Conservation (phyloP, 2,329 filamentous ascomycete genomes). For the Arthrobotrys musiformis region DNA sequence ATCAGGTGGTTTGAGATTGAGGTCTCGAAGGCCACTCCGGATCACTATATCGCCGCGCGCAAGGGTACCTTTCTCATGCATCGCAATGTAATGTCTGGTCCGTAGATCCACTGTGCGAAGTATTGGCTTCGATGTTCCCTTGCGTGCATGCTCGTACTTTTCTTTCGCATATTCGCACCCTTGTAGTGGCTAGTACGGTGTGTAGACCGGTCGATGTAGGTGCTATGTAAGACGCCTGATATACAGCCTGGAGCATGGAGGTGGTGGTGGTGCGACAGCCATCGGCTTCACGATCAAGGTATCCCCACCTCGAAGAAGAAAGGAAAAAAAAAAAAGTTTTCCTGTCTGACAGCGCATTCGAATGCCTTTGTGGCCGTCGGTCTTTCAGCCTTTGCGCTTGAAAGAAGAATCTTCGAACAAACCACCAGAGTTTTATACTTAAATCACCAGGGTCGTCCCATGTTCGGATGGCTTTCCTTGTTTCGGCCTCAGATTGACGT, state of each 20-base stretch:
- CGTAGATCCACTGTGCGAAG: neutral
- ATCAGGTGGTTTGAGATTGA: slow-evolving; percentile 20
- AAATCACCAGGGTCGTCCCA: slow-evolving; percentile 31
- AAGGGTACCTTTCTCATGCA: slow-evolving; percentile 37
- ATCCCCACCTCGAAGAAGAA: slow-evolving; percentile 2
- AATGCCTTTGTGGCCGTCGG: neutral
- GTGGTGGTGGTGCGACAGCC: slow-evolving; percentile 6
- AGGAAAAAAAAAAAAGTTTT: slow-evolving; percentile 13
- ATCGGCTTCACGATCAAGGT: neutral
- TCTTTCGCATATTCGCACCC: slow-evolving; percentile 27
- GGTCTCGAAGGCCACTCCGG: slow-evolving; percentile 6
- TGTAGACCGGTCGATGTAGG: neutral
- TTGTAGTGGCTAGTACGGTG: neutral
- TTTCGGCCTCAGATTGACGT: slow-evolving; percentile 50
- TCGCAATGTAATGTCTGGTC: slow-evolving; percentile 6
- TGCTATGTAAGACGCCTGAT: slow-evolving; percentile 27
- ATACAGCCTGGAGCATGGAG: slow-evolving; percentile 32
- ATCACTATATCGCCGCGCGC: slow-evolving; percentile 23
- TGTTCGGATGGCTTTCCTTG: slow-evolving; percentile 45
- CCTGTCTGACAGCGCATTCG: slow-evolving; percentile 34
- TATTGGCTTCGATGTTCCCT: slow-evolving; percentile 16
- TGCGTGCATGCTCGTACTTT: neutral
- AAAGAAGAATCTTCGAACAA: slow-evolving; percentile 21
- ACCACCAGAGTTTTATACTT: slow-evolving; percentile 28
- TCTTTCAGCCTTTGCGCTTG: neutral